Evolutionary conservation across 202 grass and related monocot species (phyloP), one percentile per base, ranked within the genome.

Genomic region (Carex sylvatica): DNA sequence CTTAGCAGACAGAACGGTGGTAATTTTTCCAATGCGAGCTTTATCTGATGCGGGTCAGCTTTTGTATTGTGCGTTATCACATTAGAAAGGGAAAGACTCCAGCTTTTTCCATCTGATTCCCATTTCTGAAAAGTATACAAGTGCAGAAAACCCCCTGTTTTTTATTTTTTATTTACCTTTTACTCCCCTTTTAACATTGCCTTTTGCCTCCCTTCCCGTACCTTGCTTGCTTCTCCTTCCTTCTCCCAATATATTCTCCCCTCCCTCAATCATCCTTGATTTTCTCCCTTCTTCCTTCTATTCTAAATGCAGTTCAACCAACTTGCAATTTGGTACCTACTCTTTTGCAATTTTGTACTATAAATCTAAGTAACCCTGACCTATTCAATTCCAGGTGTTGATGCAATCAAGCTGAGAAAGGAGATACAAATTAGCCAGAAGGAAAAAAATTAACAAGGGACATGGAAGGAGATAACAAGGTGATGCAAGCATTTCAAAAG

Each of bases 401-500:
- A 62, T 63, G 19, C 35, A 80, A 62, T 80, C 58, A 42, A 80
- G 11, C 59, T 49, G 78, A 81, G 55, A 81, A 4, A 66, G 22
- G 30, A 49, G 15, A 49, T n/a, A n/a, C 36, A 19, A 77, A 8
- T 19, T 77, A 58, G 23, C 12, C 20, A 65, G 60, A 9, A 80
- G 31, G 16, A 80, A 2, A 66, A 8, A 15, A 81, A 51, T 3
- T 64, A 69, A 13, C 23, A 26, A 82, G 47, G 7, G 53, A 55
- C 49, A 82, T 82, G 80, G 80, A 82, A 35, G 80, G 80, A 33
- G 92, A 95, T 74, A 87, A 80, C 61, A 92, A 87, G 86, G 90
- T 90, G 84, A 78, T 92, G 82, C 90, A 90, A 53, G 81, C 86
- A 74, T 92, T 95, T 84, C 93, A 90, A 86, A 90, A 82, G 82